phyloP scores from a whole-genome alignment of 306 rosid genomes.

The Begonia fuchsioides region DNA sequence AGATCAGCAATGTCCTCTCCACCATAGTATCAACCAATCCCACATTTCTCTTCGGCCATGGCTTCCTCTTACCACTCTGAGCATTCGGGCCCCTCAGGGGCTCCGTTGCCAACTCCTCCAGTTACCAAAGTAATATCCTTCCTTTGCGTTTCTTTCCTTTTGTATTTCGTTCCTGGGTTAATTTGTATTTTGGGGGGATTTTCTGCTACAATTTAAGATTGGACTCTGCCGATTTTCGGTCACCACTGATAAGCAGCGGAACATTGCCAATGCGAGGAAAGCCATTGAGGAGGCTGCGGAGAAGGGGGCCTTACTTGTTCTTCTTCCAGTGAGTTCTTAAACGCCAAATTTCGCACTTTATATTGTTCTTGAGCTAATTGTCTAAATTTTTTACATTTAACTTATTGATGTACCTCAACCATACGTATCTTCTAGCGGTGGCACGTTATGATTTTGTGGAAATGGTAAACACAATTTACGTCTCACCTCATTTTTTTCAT shows the following conservation, averaged over 20 bases:
- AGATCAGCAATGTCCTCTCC: too few species aligned
- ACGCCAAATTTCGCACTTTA: too few species aligned
- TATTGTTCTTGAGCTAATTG: too few species aligned
- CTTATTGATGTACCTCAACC: too few species aligned
- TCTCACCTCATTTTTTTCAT: too few species aligned
- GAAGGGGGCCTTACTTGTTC: slow-evolving; percentile 69
- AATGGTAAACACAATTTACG: too few species aligned
- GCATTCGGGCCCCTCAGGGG: slow-evolving; percentile 62
- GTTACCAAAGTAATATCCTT: slow-evolving; percentile 36
- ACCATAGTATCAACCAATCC: too few species aligned
- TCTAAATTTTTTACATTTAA: too few species aligned
- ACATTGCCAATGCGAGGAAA: slow-evolving; percentile 61
- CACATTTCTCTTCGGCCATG: slow-evolving; percentile 35
- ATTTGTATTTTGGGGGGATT: slow-evolving; percentile 4
- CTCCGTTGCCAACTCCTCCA: slow-evolving; percentile 54
- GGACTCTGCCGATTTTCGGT: slow-evolving; percentile 78
- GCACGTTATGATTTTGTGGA: too few species aligned
- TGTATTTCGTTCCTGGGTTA: slow-evolving; percentile 1
- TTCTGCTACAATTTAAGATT: slow-evolving; percentile 44
- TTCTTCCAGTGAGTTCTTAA: slow-evolving; percentile 58
- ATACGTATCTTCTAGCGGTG: too few species aligned
- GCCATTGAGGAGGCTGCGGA: slow-evolving; percentile 72
- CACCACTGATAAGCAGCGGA: slow-evolving; percentile 61
- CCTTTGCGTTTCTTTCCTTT: too few species aligned
- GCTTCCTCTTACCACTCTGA: slow-evolving; percentile 45